Base-by-base conservation (phyloP, 2,329 filamentous ascomycete genomes). In the Alternaria novae-zelandiae region DNA sequence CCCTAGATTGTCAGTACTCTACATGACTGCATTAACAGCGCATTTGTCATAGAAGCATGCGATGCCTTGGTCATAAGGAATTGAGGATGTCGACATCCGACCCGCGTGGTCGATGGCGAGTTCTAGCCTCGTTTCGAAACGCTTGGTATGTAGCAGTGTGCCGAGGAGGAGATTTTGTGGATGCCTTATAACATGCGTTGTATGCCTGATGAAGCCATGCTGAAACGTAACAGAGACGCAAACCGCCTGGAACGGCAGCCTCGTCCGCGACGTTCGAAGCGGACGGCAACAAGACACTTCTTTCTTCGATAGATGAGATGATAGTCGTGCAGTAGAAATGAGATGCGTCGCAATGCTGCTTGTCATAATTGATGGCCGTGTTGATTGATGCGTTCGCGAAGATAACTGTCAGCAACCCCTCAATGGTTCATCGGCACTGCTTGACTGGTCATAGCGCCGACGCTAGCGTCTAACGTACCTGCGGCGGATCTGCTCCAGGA, bases 181-280 rank as follows among this genome's bases (percentile, higher is more conserved):
- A 44, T 44, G 56, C 56, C 56, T 59, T 41, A 41, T 47, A 45
- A 59, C 57, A 61, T 60, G 36, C 30, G 47, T 56, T 49, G 45
- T 13, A 30, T 68, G 57, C 59, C 60, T 63, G 46, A 57, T 59
- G 67, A 67, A 65, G 63, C 61, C 44, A 43, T 68, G 26, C 61
- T 73, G 69, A 74, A 74, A 72, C 70, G 25, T 49, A 61, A 23
- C 47, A 65, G 66, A 69, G 67, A 70, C 70, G 58, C 47, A 54
- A 62, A 28, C 26, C 59, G 57, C 69, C 62, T 68, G 67, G 68
- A 70, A 70, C 63, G 45, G 30, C 36, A 54, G 43, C 46, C 20
- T 15, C 32, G 55, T 65, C 61, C 44, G 50, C 46, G 32, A 47
- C 49, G 28, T 56, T 54, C 32, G 28, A 53, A 23, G n/a, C 15